A percentile compares a stretch with the other conserved stretches of the same genome.
Evolutionary conservation across 192 early-diverging fungal species (phyloP).

Genomic region (Mortierella alpina): DNA sequence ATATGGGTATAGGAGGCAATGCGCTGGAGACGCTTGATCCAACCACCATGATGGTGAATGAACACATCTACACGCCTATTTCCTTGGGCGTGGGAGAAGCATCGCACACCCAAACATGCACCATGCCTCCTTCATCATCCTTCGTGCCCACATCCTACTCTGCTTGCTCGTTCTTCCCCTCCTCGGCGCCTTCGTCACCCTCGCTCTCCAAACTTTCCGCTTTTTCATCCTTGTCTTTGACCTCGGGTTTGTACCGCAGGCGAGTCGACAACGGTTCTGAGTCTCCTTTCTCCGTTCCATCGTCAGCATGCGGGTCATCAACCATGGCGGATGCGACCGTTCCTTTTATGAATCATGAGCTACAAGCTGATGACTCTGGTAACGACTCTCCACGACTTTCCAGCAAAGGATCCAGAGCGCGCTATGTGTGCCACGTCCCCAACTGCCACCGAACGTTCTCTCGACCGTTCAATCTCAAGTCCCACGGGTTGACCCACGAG

Average conservation of each 20-base stretch:
- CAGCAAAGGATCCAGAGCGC: slow-evolving; percentile 8
- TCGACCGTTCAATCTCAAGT: slow-evolving; percentile 77
- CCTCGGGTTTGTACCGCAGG: neutral
- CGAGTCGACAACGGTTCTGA: neutral
- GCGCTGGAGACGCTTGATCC: neutral
- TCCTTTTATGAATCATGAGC: neutral
- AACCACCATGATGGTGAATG: neutral
- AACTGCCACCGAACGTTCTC: slow-evolving; percentile 61
- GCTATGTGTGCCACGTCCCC: slow-evolving; percentile 20
- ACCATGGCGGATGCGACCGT: neutral
- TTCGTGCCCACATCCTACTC: neutral
- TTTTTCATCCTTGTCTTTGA: neutral
- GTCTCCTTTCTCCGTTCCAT: neutral
- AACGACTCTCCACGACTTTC: neutral
- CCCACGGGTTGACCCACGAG: slow-evolving; percentile 76
- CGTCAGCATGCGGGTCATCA: neutral
- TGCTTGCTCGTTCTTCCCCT: neutral
- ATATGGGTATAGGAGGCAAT: neutral
- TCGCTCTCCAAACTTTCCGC: neutral
- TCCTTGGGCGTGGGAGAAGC: neutral
- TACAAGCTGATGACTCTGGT: neutral
- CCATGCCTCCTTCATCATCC: neutral
- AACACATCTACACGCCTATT: neutral
- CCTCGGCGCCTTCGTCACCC: neutral
- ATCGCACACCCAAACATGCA: neutral